A percentile compares a stretch with the other conserved stretches of the same genome.
Conservation (phyloP, 495 filamentous ascomycete genomes). For the Penicillium lagena region DNA sequence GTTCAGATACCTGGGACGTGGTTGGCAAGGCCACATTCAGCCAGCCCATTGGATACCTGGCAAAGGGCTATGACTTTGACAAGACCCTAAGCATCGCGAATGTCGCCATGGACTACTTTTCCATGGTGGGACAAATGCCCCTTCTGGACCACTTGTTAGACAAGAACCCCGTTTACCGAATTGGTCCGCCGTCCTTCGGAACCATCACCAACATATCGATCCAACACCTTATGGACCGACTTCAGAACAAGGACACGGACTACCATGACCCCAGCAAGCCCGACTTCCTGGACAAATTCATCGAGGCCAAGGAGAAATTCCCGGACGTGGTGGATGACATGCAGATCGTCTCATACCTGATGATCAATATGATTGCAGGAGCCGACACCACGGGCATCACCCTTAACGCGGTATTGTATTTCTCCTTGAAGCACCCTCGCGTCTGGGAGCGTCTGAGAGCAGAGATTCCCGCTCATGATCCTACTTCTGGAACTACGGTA, state of each 20-base stretch:
- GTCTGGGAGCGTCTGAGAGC: slow-evolving; percentile 23
- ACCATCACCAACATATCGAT: slow-evolving; percentile 17
- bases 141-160: slow-evolving; percentile 53
- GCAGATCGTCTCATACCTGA: slow-evolving; percentile 28
- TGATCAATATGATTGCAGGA: slow-evolving; percentile 36
- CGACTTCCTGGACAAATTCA: slow-evolving; percentile 30
- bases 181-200: slow-evolving; percentile 16
- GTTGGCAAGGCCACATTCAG: slow-evolving; percentile 27
- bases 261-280: slow-evolving; percentile 12
- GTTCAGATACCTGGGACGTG: slow-evolving; percentile 30
- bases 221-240: slow-evolving; percentile 14
- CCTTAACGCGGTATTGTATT: slow-evolving; percentile 33
- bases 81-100: slow-evolving; percentile 6
- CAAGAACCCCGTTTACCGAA: slow-evolving; percentile 44
- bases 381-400: slow-evolving; percentile 34
- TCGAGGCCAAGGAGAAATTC: slow-evolving; percentile 23
- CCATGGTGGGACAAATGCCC: slow-evolving; percentile 50
- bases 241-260: slow-evolving; percentile 8
- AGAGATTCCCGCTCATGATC: slow-evolving; percentile 23
- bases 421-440: slow-evolving; percentile 25
- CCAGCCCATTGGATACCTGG: slow-evolving; percentile 28
- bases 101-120: slow-evolving; percentile 16
- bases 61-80: slow-evolving; percentile 27
- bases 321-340: slow-evolving; percentile 21
- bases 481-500: slow-evolving; percentile 3